Evolutionary conservation across 108 stramenopile species (phyloP), one percentile per base, ranked within the genome.

Genomic region (Nitzschia sp.): DNA sequence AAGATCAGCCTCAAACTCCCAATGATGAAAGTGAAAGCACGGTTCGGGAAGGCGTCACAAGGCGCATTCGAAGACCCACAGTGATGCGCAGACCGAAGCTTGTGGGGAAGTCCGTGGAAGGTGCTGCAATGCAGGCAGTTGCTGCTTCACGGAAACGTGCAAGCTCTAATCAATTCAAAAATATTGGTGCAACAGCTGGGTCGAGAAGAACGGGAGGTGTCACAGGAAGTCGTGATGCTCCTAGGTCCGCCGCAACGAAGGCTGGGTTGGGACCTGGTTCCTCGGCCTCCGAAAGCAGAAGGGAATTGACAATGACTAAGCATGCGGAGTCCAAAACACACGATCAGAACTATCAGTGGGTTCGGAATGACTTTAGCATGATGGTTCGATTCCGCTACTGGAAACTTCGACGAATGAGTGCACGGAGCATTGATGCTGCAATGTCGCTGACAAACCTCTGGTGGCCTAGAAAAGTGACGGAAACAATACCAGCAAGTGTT

Each of bases 61-160:
- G 77, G 53, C 68, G 83, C 44, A 81, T 83, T 9, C 58, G 60
- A 40, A 73, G 88, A 15, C 88, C 85, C 20, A 80, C 71, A 53
- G 72, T 77, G 26, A 86, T 88, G 55, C 69, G 83, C 25, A 76
- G 86, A 19, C 90, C 90, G 17, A 92, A 81, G 60, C 74, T 92
- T 3, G 76, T 92, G 39, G 90, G 90, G 21, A 87, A 86, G 59
- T 86, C 84, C 10, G 82, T 92, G 14, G 86, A 88, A 53, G 90
- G 90, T 8, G 78, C 90, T 48, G 87, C 90, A 53, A 70, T 84
- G 73, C 86, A 92, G 66, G 90, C 90, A 46, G 80, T 92, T 15
- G 76, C 83, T 44, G 78, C 78, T 20, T 77, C 78, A 48, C 65
- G 83, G 50, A 74, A 69, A 24, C 71, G 83, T 41, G 83, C 83